These are phyloP conservation scores for Leccinum pachyderme DNA, from an alignment of 1,284 basidiomycete species.

Conservation along the genomic window DNA sequence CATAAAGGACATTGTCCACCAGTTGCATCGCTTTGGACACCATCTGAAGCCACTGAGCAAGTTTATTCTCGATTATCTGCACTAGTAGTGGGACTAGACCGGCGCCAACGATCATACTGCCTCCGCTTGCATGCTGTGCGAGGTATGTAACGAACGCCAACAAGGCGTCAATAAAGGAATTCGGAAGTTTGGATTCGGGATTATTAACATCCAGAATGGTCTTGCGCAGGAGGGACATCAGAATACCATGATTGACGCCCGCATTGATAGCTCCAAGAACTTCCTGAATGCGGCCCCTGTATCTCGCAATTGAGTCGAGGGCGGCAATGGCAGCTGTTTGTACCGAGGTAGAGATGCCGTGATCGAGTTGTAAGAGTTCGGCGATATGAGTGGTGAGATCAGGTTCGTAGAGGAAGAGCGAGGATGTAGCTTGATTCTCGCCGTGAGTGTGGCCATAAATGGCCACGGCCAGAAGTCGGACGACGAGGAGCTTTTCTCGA, in stretches of 20 bases:
- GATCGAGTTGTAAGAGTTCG: conserved; percentile 84
- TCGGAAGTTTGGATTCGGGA: conserved; percentile 64
- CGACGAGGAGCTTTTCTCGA: conserved; percentile 78
- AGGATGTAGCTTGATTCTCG: conserved; percentile 77
- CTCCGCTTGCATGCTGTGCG: conserved; percentile 79
- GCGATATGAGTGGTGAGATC: conserved; percentile 85
- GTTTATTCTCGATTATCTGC: conserved; percentile 79
- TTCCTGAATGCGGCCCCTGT: conserved; percentile 81
- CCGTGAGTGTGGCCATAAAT: conserved; percentile 84
- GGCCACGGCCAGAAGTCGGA: conserved; percentile 85
- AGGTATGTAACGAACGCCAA: conserved; percentile 88
- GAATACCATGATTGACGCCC: conserved; percentile 92
- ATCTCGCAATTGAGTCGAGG: conserved; percentile 87
- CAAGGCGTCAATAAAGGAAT: conserved; percentile 84
- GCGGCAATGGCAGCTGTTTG: conserved; percentile 86
- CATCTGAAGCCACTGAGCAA: conserved; percentile 64
- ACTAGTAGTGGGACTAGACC: conserved; percentile 89
- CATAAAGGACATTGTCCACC: conserved; percentile 91
- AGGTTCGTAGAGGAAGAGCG: conserved; percentile 93
- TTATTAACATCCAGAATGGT: conserved; percentile 71
- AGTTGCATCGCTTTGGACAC: conserved; percentile 90
- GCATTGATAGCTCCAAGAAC: conserved; percentile 91
- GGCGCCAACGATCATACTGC: conserved; percentile 96
- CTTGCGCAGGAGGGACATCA: conserved; percentile 85
- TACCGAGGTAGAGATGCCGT: conserved; percentile 62